These are phyloP conservation scores for Wickerhamiella nectarea DNA, from an alignment of 805 yeast species.

Conservation along the genomic window DNA sequence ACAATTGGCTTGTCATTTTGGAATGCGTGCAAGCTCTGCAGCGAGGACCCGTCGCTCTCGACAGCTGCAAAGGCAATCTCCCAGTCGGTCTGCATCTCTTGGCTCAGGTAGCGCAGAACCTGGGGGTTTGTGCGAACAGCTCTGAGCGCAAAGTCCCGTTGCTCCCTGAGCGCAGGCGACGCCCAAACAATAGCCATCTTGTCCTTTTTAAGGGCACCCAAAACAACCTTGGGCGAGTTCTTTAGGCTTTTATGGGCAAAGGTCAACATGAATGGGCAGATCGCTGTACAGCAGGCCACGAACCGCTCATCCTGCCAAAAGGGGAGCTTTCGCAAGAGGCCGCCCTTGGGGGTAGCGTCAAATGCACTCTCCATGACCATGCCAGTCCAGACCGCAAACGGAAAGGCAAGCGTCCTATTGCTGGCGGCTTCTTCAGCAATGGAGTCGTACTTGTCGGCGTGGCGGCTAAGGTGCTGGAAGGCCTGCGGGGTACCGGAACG, in stretches of 20 bases:
- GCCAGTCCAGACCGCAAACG: slow-evolving; percentile 8
- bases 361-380: slow-evolving; percentile 6
- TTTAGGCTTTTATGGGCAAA: slow-evolving; percentile 5
- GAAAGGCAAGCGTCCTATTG: slow-evolving; percentile 4
- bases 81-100: slow-evolving; percentile 1
- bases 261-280: slow-evolving; percentile 5
- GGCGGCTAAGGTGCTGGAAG: slow-evolving; percentile 3
- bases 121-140: slow-evolving; percentile 7
- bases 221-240: background rate
- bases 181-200: slow-evolving; percentile 7
- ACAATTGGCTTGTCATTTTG: slow-evolving; percentile 6
- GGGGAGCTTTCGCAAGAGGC: slow-evolving; percentile 8
- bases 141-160: slow-evolving; percentile 1
- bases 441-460: slow-evolving; percentile 6
- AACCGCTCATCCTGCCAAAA: slow-evolving; percentile 5
- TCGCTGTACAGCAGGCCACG: slow-evolving; percentile 4
- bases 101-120: slow-evolving; percentile 3
- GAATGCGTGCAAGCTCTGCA: slow-evolving; percentile 4
- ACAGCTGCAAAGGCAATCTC: slow-evolving; percentile 8
- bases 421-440: slow-evolving; percentile 2
- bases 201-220: background rate
- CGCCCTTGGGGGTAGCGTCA: slow-evolving; percentile 8
- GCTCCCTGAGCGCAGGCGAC: background rate
- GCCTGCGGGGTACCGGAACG: background rate
- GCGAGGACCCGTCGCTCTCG: slow-evolving; percentile 6